A percentile compares a stretch with the other conserved stretches of the same genome.
Evolutionary conservation across 2,329 filamentous ascomycete genomes (phyloP).

Genomic region (Penicillium hordei): DNA sequence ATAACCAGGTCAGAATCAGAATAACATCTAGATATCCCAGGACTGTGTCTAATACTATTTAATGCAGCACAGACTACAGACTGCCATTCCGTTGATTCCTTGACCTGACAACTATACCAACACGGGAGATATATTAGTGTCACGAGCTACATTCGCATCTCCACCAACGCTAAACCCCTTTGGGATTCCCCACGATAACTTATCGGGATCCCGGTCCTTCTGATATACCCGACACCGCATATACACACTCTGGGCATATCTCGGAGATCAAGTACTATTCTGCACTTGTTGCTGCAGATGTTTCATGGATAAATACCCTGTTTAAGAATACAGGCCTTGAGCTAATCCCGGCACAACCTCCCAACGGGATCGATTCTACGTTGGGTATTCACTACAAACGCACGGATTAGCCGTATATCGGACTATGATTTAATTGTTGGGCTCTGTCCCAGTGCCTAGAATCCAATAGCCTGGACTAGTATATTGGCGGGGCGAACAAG

Average conservation of each 20-base stretch:
- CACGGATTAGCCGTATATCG: conserved; percentile 1
- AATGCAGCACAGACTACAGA: neutral
- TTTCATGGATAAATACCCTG: neutral
- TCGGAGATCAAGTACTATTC: neutral
- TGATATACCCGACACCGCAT: neutral
- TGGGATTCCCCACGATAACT: conserved; percentile 17
- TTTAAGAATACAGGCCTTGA: neutral
- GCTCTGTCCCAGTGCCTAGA: neutral
- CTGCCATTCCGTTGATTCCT: neutral
- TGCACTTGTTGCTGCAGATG: neutral
- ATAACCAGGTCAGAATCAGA: no score
- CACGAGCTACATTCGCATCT: conserved; percentile 25
- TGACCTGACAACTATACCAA: neutral
- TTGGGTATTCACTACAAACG: neutral
- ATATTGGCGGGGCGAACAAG: conserved; percentile 8
- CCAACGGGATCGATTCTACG: neutral
- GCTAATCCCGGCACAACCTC: neutral
- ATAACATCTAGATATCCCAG: neutral
- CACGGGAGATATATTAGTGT: conserved; percentile 11
- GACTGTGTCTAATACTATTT: neutral
- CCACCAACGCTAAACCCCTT: conserved; percentile 16
- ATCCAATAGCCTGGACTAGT: neutral
- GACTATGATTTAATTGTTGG: neutral
- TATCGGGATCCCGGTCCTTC: conserved; percentile 12
- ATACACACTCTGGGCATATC: neutral